phyloP scores from a whole-genome alignment of 2,329 filamentous ascomycete species.

The Ceratocystis cacaofunesta region DNA sequence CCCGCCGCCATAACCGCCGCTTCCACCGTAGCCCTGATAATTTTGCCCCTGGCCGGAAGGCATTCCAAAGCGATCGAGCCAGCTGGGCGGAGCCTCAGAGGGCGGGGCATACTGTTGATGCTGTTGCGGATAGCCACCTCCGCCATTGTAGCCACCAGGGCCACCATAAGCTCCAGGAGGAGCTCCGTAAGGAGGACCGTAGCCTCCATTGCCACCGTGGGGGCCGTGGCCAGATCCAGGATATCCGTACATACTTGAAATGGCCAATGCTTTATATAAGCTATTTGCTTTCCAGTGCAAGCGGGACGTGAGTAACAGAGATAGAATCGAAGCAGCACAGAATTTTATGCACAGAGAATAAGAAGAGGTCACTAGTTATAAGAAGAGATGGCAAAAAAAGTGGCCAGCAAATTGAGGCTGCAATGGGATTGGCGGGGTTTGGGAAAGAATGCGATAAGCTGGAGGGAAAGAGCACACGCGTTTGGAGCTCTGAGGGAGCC shows the following conservation, averaged over 20 bases:
- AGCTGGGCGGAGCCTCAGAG: conserved; percentile 17
- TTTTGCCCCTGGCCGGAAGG: conserved; percentile 5
- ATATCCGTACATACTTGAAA: conserved; percentile 16
- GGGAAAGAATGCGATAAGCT: conserved; percentile 3
- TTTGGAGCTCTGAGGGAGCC: not conserved
- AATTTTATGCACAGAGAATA: not conserved
- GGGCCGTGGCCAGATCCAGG: conserved; percentile 17
- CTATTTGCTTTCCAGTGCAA: not conserved
- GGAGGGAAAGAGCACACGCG: not conserved
- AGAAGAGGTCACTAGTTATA: not conserved
- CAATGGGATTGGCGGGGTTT: not conserved
- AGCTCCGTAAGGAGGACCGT: conserved; percentile 16
- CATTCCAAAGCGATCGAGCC: conserved; percentile 19
- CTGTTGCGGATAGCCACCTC: conserved; percentile 22
- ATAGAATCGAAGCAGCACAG: too few relatives aligned
- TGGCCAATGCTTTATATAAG: not conserved
- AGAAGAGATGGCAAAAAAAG: not conserved
- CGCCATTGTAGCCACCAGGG: conserved; percentile 20
- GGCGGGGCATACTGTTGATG: conserved; percentile 20
- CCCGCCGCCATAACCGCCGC: not conserved
- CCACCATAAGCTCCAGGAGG: conserved; percentile 20
- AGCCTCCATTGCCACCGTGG: conserved; percentile 14
- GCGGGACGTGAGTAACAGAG: not conserved
- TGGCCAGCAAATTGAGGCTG: not conserved
- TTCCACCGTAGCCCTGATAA: not conserved